A percentile compares a stretch with the other conserved stretches of the same genome.
These are phyloP conservation scores for Beauveria sp. DNA, from an alignment of 2,329 filamentous ascomycete species.

Conservation along the genomic window DNA sequence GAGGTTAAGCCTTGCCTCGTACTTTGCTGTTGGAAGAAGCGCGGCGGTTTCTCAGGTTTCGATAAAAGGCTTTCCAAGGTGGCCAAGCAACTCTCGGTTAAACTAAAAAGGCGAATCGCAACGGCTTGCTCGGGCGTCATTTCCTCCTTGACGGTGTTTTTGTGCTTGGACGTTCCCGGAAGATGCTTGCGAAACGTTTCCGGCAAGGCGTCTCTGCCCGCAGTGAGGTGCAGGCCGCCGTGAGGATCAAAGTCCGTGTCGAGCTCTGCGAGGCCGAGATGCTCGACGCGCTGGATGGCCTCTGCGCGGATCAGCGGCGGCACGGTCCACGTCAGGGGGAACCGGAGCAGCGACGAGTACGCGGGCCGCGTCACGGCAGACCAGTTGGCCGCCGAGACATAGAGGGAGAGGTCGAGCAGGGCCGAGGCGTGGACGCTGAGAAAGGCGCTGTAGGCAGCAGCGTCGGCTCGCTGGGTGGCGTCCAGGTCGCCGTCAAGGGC, in stretches of 20 bases:
- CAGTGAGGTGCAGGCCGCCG: conserved; percentile 27
- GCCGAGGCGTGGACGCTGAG: conserved; percentile 67
- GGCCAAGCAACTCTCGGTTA: conserved; percentile 63
- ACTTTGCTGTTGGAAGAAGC: conserved; percentile 22
- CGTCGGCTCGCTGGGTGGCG: conserved; percentile 36
- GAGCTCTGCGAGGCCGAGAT: conserved; percentile 60
- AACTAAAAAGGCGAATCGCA: conserved; percentile 66
- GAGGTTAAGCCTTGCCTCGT: conserved; percentile 19
- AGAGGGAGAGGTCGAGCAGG: conserved; percentile 79
- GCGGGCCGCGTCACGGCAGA: conserved; percentile 66
- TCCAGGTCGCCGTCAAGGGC: conserved; percentile 34
- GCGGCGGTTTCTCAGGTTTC: conserved; percentile 17
- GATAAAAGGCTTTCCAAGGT: conserved; percentile 55
- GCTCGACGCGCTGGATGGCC: conserved; percentile 62
- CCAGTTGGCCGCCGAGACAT: conserved; percentile 87
- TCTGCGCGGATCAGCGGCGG: conserved; percentile 64
- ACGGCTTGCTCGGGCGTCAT: conserved; percentile 64
- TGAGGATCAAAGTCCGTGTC: conserved; percentile 49
- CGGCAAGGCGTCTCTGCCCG: conserved; percentile 30
- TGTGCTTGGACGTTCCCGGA: conserved; percentile 28
- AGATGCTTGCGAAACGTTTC: conserved; percentile 32
- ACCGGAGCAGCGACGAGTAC: conserved; percentile 71
- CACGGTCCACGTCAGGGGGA: conserved; percentile 82
- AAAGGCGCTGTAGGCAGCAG: conserved; percentile 55
- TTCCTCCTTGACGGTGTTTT: conserved; percentile 51